These are phyloP conservation scores for Monsonia emarginata DNA, from an alignment of 441 rosid genomes.

Conservation along the genomic window DNA sequence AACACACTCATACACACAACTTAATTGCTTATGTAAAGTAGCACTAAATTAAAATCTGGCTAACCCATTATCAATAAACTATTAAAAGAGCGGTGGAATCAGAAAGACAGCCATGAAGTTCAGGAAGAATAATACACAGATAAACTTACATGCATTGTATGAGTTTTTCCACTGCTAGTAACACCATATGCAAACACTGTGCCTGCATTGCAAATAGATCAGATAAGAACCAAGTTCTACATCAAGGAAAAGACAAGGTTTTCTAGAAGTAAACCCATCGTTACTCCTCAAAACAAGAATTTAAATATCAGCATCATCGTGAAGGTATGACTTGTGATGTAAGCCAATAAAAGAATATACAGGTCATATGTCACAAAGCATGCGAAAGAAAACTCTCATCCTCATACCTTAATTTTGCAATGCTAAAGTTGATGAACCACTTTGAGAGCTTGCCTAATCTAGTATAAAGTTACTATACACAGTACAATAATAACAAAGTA, in stretches of 20 bases:
- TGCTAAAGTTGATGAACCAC: background rate
- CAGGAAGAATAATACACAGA: background rate
- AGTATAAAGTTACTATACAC: background rate
- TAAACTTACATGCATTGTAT: conserved; percentile 75
- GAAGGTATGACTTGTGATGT: background rate
- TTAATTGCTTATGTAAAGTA: no score
- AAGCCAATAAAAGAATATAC: background rate
- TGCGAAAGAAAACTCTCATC: background rate
- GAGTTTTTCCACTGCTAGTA: conserved; percentile 80
- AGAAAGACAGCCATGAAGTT: background rate
- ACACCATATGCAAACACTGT: conserved; percentile 88
- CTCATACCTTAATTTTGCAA: background rate
- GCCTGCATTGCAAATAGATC: conserved; percentile 30
- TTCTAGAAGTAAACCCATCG: background rate
- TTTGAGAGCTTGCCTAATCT: background rate
- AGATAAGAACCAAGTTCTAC: background rate
- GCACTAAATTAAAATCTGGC: no score
- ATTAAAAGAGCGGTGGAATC: background rate
- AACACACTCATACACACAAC: no score
- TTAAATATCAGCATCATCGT: background rate
- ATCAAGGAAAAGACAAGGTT: background rate
- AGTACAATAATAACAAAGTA: background rate
- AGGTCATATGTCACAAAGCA: background rate
- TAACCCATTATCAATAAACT: background rate
- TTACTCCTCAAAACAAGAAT: background rate